Conservation (phyloP, 1,284 basidiomycete species). For the Puccinia polysora region DNA sequence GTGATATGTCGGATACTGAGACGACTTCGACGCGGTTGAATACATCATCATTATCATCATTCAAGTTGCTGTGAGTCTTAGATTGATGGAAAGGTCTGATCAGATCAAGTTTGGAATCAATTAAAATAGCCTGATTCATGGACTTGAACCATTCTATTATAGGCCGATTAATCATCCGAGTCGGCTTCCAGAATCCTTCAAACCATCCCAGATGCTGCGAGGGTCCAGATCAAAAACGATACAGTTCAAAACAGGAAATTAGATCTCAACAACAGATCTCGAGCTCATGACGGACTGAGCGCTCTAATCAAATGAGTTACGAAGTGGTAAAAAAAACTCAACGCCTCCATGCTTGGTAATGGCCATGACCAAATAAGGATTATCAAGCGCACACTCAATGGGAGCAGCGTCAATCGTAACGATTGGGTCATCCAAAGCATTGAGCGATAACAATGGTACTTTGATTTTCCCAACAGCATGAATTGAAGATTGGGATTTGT, state of each 20-base stretch:
- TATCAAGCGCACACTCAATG: conserved; percentile 14
- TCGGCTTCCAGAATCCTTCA: conserved; percentile 54
- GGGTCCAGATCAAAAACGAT: neutral
- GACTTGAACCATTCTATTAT: conserved; percentile 70
- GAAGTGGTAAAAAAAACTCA: conserved; percentile 52
- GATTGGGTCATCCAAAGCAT: conserved; percentile 82
- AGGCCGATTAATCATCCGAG: conserved; percentile 68
- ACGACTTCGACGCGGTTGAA: neutral
- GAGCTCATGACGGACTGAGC: too few species aligned
- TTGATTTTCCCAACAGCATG: conserved; percentile 48
- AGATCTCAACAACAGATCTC: neutral
- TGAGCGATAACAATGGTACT: conserved; percentile 66
- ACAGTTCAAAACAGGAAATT: neutral
- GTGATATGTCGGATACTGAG: neutral
- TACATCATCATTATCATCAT: neutral
- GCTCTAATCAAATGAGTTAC: neutral
- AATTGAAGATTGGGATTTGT: conserved; percentile 54
- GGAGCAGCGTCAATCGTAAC: conserved; percentile 62
- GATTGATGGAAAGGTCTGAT: neutral
- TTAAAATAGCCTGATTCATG: conserved; percentile 55
- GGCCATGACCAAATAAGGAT: conserved; percentile 62
- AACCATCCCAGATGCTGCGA: conserved; percentile 45
- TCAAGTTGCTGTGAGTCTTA: too few species aligned
- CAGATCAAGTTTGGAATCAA: neutral
- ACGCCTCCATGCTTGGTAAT: conserved; percentile 84